Base-by-base conservation (phyloP, 2,329 filamentous ascomycete species). In the Colletotrichum tabaci region DNA sequence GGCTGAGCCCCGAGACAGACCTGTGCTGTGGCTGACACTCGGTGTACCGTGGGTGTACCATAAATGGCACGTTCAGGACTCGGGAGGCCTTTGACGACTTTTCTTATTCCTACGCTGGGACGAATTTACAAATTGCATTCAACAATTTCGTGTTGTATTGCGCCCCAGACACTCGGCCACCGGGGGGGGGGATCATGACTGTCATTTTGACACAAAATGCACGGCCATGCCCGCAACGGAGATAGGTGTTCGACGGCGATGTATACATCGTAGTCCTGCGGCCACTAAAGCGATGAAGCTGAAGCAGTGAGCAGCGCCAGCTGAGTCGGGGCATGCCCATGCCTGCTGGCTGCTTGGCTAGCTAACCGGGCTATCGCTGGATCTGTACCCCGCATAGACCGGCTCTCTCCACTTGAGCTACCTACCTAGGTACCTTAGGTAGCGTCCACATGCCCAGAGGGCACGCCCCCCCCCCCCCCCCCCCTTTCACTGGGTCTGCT, bases 1-100 rank as follows among this genome's bases (percentile, higher is more conserved):
- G 65, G 68, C 68, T 71, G 15, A 57, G 68, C 23, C 38, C 44
- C 58, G 58, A 68, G 58, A 68, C 68, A 71, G 15, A 38, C 35
- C 8, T 38, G 35, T 30, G 16, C 35, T 63, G 65, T 68, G 65
- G 68, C 65, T 68, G 50, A 35, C 46, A 21, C 10, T 38, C 9
- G 35, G 1, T 38, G 2, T 3, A 38, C 35, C 35, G 8, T 38
- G 9, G 9, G 35, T 38, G 9, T 10, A 38, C 35, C 35, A 10
- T 38, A 9, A 9, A 2, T 46, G 15, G 16, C 44, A 13, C 13
- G 23, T 10, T 9, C 38, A 21, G 12, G 21, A 44, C 40, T 47
- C 26, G 30, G 40, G 53, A 66, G 67, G 52, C 62, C 62, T 58
- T 52, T 21, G 16, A 67, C 50, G 38, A 23, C 40, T 49, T 46